These are phyloP conservation scores for Quercus gilva DNA, from an alignment of 306 rosid genomes.

Conservation along the genomic window DNA sequence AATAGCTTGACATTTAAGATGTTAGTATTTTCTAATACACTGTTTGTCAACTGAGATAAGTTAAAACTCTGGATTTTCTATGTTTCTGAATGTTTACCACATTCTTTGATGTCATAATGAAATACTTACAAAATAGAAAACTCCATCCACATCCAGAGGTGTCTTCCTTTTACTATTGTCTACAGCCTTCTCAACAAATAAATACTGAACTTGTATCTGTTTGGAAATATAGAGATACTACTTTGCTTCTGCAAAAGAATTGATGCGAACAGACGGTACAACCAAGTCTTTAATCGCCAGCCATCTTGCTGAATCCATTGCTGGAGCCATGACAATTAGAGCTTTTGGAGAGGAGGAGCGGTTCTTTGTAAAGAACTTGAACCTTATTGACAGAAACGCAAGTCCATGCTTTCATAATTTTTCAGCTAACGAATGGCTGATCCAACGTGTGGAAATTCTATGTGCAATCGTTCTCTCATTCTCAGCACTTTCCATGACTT, in stretches of 20 bases:
- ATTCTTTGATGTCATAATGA: neutral
- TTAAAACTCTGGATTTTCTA: neutral
- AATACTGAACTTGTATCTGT: neutral
- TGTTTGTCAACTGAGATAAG: neutral
- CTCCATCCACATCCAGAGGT: too few species aligned
- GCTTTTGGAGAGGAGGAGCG: constrained; percentile 24
- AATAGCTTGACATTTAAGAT: too few species aligned
- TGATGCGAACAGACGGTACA: constrained; percentile 34
- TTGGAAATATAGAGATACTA: constrained; percentile 13
- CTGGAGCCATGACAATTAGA: constrained; percentile 33
- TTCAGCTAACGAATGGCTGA: constrained; percentile 35
- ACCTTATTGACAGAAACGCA: constrained; percentile 25
- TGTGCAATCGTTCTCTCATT: constrained; percentile 30
- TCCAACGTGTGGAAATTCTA: constrained; percentile 18
- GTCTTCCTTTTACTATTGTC: too few species aligned
- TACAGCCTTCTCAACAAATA: neutral
- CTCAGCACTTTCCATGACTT: constrained; percentile 14
- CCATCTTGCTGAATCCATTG: constrained; percentile 28
- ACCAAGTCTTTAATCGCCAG: constrained; percentile 34
- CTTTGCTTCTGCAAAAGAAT: constrained; percentile 29
- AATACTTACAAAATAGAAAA: neutral
- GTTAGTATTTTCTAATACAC: neutral
- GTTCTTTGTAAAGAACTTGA: constrained; percentile 9
- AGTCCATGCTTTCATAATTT: constrained; percentile 16
- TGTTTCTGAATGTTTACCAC: neutral